Evolutionary conservation across 1,139 yeast species (phyloP), one percentile per base, ranked within the genome.

Genomic region (Pichia kudriavzevii): DNA sequence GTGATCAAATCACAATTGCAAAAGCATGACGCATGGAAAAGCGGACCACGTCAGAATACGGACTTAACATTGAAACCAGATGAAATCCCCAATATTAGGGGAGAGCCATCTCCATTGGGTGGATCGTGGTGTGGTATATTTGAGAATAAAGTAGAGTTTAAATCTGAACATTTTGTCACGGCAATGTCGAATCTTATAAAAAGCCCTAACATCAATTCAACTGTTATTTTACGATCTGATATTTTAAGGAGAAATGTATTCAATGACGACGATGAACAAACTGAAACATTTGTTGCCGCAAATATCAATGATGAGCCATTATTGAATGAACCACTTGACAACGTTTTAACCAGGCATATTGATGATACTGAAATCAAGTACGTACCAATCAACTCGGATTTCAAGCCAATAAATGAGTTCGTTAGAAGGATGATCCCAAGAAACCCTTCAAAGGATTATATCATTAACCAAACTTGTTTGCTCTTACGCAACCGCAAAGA

Each of bases 191-290:
- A 87, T 56, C 66, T 88, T 43, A 80, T 88, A 37, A 68, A 71
- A 42, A 87, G 85, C 44, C 97, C 97, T 11, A 84, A 88, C 55
- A 81, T 88, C 58, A 88, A 88, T 58, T 88, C 96, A 7, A 82
- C 96, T 0, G 93, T 85, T 21, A 81, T 88, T 26, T 64, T 88
- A 63, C 64, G 97, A 49, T 94, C 96, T 0, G 97, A 88, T 57
- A 75, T 88, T 19, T 58, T 87, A 30, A 63, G 65, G 30, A 88
- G 81, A 46, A 64, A 62, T 38, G 21, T 11, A n/a, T 33, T 32
- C 3, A 43, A 44, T 5, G 39, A 41, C 9, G 38, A 43, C 4
- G 43, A 42, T 4, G 47, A 46, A 9, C 53, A 36, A 9, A 34
- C 44, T 12, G 53, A 53, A 18, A 32, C 35, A 9, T 48, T 28